A percentile compares a stretch with the other conserved stretches of the same genome.
Conservation (phyloP, 2,329 filamentous ascomycete species). For the Blastomyces silverae region DNA sequence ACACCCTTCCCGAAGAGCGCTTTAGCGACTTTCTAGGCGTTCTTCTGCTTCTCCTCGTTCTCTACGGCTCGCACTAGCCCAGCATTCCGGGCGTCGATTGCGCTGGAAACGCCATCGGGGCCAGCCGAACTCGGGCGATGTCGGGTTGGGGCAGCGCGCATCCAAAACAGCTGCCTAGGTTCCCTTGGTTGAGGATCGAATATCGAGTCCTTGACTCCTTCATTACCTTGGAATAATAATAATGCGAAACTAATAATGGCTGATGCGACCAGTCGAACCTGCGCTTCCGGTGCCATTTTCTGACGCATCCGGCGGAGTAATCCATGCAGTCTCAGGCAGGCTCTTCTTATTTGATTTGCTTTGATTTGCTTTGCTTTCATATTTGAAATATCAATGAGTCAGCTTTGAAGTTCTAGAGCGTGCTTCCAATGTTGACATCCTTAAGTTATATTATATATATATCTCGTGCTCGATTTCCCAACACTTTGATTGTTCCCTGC, state of each 20-base stretch:
- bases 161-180: background rate
- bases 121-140: slow-evolving; percentile 2
- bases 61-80: background rate
- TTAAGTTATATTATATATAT: too few species aligned
- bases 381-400: background rate
- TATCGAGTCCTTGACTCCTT: too few species aligned
- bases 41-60: background rate
- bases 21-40: background rate
- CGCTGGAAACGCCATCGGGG: background rate
- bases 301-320: background rate
- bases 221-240: too few species aligned
- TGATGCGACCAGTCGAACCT: background rate
- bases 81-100: background rate
- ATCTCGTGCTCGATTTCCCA: background rate
- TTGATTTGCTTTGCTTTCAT: background rate
- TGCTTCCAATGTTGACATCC: background rate
- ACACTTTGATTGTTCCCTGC: background rate
- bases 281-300: background rate
- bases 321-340: background rate
- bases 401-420: background rate
- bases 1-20: background rate
- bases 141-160: slow-evolving; percentile 6
- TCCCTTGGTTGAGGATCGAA: background rate
- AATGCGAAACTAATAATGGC: background rate
- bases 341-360: background rate